Conservation (phyloP, 345 rosid species). For the Anastatica hierochuntica region DNA sequence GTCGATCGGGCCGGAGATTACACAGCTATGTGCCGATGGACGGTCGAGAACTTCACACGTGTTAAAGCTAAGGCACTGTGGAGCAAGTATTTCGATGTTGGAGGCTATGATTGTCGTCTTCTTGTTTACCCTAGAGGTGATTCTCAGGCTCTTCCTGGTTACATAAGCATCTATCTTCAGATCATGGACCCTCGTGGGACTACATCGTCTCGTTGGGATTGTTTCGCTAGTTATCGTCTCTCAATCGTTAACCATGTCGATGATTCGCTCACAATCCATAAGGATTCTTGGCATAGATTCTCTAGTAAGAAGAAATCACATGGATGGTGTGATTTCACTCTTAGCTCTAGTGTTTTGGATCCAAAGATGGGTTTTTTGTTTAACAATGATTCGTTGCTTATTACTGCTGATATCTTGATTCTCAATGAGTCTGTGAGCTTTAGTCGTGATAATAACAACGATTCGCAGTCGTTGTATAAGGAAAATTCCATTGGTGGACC, state of each 20-base stretch:
- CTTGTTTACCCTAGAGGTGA: conserved; percentile 93
- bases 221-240: conserved; percentile 92
- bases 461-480: conserved; percentile 38
- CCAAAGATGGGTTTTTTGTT: conserved; percentile 70
- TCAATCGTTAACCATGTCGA: conserved; percentile 68
- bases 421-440: conserved; percentile 80
- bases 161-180: conserved; percentile 84
- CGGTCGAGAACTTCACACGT: conserved; percentile 68
- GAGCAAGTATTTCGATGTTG: conserved; percentile 98
- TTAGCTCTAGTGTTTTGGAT: conserved; percentile 71
- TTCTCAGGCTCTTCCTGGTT: conserved; percentile 90
- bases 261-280: conserved; percentile 80
- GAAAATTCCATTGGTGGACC: conserved; percentile 53
- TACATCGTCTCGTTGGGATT: conserved; percentile 83
- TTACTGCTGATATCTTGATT: conserved; percentile 85
- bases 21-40: conserved; percentile 88
- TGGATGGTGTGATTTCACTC: conserved; percentile 99
- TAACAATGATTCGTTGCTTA: conserved; percentile 56
- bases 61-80: conserved; percentile 84
- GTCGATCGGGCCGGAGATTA: conserved; percentile 76
- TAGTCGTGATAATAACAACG: conserved; percentile 68
- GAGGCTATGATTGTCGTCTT: conserved; percentile 95
- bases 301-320: conserved; percentile 95
- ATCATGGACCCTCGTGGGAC: conserved; percentile 97
- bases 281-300: conserved; percentile 98